Evolutionary conservation across 1,139 yeast species (phyloP).

Genomic region (Geotrichum phurueaensis): DNA sequence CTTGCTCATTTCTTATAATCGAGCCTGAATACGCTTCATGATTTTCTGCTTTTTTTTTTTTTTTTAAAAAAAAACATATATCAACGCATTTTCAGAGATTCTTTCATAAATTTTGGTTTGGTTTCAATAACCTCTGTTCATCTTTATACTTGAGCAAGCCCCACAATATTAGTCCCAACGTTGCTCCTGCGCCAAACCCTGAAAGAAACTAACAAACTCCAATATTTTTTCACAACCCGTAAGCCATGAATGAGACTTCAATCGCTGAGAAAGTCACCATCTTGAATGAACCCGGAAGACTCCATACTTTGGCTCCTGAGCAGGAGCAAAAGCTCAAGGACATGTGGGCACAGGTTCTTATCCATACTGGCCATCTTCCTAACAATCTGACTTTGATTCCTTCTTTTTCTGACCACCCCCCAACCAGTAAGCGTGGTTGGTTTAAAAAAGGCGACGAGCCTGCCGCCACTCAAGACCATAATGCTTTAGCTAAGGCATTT

Average conservation of each 20-base stretch:
- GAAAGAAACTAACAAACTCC: neutral
- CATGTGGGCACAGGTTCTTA: slow-evolving; percentile 62
- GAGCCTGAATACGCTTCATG: too few species aligned
- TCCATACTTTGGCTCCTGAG: slow-evolving; percentile 51
- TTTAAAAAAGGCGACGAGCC: slow-evolving; percentile 22
- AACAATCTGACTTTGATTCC: slow-evolving; percentile 31
- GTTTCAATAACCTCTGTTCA: neutral
- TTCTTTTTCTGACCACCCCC: slow-evolving; percentile 23
- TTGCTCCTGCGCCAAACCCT: neutral
- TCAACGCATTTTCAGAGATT: too few species aligned
- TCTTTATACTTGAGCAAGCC: neutral
- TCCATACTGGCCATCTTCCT: slow-evolving; percentile 55
- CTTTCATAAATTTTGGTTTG: neutral
- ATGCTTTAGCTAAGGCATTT: slow-evolving; percentile 8
- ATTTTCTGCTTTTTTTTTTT: neutral
- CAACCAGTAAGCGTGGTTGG: slow-evolving; percentile 22
- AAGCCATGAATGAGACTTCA: neutral
- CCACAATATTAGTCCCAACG: neutral
- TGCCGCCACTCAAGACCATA: slow-evolving; percentile 13
- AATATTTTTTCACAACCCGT: neutral
- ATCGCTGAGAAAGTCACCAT: neutral
- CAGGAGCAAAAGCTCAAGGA: slow-evolving; percentile 68
- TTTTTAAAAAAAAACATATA: neutral
- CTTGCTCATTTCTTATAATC: too few species aligned
- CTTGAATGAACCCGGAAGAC: slow-evolving; percentile 32